A percentile compares a stretch with the other conserved stretches of the same genome.
phyloP scores from a whole-genome alignment of 495 filamentous ascomycete species.

The Ascobolus immersus region DNA sequence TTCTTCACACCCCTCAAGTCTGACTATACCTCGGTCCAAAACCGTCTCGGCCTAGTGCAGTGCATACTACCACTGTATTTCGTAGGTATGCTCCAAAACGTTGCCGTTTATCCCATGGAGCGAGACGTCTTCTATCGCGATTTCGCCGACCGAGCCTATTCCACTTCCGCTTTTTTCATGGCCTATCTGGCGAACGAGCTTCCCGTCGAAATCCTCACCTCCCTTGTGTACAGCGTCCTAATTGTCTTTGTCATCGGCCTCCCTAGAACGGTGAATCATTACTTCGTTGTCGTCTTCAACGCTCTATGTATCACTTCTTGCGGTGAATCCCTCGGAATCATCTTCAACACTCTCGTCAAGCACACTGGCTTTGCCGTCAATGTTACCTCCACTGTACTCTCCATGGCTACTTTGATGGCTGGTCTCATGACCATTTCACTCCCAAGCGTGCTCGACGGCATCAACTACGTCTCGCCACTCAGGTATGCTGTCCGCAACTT shows the following conservation, averaged over 20 bases:
- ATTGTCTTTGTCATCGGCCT: conserved; percentile 34
- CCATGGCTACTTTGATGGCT: conserved; percentile 38
- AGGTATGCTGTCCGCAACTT: conserved; percentile 40
- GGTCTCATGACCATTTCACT: conserved; percentile 43
- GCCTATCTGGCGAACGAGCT: conserved; percentile 40
- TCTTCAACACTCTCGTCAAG: conserved; percentile 49
- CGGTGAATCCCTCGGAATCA: conserved; percentile 51
- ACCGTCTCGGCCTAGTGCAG: conserved; percentile 43
- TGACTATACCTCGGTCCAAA: conserved; percentile 41
- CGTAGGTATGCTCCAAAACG: conserved; percentile 52
- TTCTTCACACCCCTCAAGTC: conserved; percentile 47
- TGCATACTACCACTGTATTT: conserved; percentile 47
- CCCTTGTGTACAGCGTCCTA: conserved; percentile 36
- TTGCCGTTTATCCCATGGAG: conserved; percentile 43
- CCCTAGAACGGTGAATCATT: conserved; percentile 31
- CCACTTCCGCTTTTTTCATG: conserved; percentile 38
- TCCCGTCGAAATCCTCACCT: conserved; percentile 39
- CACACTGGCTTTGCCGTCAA: conserved; percentile 56
- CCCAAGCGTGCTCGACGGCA: conserved; percentile 34
- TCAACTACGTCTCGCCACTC: conserved; percentile 44
- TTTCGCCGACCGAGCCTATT: conserved; percentile 40
- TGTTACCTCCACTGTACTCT: conserved; percentile 34
- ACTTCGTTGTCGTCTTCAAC: conserved; percentile 39
- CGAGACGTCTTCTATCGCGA: conserved; percentile 47
- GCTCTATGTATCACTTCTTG: conserved; percentile 46